phyloP scores from a whole-genome alignment of 176 grass and related monocot genomes.

The Rhynchospora tenuis region DNA sequence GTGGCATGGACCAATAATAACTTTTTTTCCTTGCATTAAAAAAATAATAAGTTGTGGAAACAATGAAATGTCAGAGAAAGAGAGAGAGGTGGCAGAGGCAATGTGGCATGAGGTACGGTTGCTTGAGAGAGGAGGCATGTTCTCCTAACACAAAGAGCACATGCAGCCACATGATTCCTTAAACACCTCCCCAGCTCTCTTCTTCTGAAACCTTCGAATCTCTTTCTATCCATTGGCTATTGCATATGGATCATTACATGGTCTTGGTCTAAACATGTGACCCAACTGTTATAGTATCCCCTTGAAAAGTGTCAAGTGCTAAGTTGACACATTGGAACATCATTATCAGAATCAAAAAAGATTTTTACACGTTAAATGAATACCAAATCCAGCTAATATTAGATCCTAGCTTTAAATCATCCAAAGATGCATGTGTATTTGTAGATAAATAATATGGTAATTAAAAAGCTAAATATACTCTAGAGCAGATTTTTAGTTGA shows the following conservation, averaged over 20 bases:
- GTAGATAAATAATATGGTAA: no score
- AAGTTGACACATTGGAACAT: neutral
- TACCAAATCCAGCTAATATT: neutral
- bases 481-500: no score
- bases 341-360: neutral
- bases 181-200: neutral
- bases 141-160: slow-evolving; percentile 27
- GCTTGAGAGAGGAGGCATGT: slow-evolving; percentile 13
- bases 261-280: neutral
- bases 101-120: slow-evolving; percentile 12
- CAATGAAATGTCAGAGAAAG: neutral
- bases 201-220: neutral
- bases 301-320: neutral
- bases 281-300: no score
- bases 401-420: no score
- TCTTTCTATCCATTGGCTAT: neutral
- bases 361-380: neutral
- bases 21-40: neutral
- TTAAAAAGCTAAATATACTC: no score
- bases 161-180: slow-evolving; percentile 31
- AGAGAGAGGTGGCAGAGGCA: slow-evolving; percentile 17
- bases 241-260: neutral
- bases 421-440: no score
- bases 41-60: slow-evolving; percentile 2
- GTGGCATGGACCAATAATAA: slow-evolving; percentile 13